Evolutionary conservation across 202 grass and related monocot genomes (phyloP), one percentile per base, ranked within the genome.

Genomic region (Eragrostis tef): DNA sequence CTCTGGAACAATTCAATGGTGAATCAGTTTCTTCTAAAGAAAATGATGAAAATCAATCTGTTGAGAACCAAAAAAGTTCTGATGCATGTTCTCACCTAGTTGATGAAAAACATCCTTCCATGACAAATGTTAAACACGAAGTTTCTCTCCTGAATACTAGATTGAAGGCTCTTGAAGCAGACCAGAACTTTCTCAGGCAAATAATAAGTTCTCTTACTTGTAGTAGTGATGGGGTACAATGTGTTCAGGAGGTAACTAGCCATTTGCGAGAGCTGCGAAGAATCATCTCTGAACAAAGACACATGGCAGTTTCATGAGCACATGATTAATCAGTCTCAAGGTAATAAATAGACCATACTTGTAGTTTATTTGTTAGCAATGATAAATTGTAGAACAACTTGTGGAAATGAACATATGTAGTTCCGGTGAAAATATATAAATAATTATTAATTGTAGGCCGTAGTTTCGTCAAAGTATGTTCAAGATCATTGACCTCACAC

Each of bases 101-200:
- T 48, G 49, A 75, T 6, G 72, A 69, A 19, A 67, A 64, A 15
- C 64, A 24, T 22, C 67, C 19, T 80, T 52, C 68, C 19, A 64
- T 76, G 68, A 26, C 31, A 76, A 29, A 7, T 36, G 51, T 92
- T 64, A 79, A 90, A 73, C 19, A 87, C 59, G 90, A 92, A 50
- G 71, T 97, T 65, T 86, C 65, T 50, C 80, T 84, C 69, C 81
- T 97, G 11, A 87, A 81, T 73, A 67, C 82, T 78, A 94, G 90
- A 86, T 83, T 92, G 75, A 78, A 68, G 59, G 84, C 74, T n/a
- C 82, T 94, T 86, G 94, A 94, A 75, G 84, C 71, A 64, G 89
- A 94, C 64, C 88, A 88, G 64, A 86, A 90, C 49, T 91, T 97
- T 83, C 88, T 91, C 75, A 82, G 70, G 64, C 83, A 97, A 71